Evolutionary conservation across 2,329 filamentous ascomycete genomes (phyloP).

Genomic region (Diaporthe longicolla): DNA sequence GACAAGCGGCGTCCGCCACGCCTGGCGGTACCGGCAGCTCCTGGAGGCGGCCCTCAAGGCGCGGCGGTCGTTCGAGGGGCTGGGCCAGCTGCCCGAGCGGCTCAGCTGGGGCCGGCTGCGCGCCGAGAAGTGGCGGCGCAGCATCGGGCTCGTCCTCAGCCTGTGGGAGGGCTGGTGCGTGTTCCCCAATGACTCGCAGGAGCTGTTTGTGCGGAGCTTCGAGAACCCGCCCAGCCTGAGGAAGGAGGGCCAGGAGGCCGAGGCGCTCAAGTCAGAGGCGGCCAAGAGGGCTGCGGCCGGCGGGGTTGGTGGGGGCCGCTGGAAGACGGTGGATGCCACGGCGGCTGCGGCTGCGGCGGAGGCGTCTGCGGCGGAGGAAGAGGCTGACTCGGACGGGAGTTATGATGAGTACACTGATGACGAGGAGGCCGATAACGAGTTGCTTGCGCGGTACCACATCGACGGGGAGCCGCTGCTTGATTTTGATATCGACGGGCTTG

Average conservation of each 20-base stretch:
- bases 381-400: slow-evolving; percentile 45
- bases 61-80: slow-evolving; percentile 78
- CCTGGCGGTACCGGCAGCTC: slow-evolving; percentile 87
- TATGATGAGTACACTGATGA: slow-evolving; percentile 57
- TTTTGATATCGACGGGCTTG: slow-evolving; percentile 62
- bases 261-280: slow-evolving; percentile 54
- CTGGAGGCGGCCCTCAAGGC: slow-evolving; percentile 81
- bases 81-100: slow-evolving; percentile 81
- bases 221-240: slow-evolving; percentile 73
- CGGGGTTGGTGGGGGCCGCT: slow-evolving; percentile 59
- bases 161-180: slow-evolving; percentile 81
- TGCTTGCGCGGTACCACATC: slow-evolving; percentile 61
- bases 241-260: slow-evolving; percentile 49
- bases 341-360: slow-evolving; percentile 42
- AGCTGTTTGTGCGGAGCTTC: slow-evolving; percentile 78
- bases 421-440: slow-evolving; percentile 65
- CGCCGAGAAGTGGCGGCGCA: slow-evolving; percentile 87
- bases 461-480: slow-evolving; percentile 61
- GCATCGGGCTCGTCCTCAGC: slow-evolving; percentile 76
- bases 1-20: slow-evolving; percentile 83
- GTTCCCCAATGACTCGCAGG: slow-evolving; percentile 82
- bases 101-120: slow-evolving; percentile 85
- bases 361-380: slow-evolving; percentile 36
- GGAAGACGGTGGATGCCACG: slow-evolving; percentile 64
- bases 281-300: slow-evolving; percentile 55